phyloP scores from a whole-genome alignment of 1,284 basidiomycete genomes.

The Sporisorium exsertum region DNA sequence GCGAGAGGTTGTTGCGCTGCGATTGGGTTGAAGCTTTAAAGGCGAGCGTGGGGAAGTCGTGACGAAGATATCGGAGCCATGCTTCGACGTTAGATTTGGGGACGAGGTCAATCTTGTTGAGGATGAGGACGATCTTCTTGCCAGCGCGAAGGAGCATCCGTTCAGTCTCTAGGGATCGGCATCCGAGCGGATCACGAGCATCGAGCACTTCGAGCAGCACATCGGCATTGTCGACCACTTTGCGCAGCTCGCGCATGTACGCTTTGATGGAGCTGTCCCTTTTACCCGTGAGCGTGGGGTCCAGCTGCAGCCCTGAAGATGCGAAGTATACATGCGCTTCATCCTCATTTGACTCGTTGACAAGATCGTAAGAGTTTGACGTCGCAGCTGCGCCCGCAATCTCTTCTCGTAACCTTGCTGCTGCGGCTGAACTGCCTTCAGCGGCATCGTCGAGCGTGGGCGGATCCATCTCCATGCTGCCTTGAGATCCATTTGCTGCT shows the following conservation, averaged over 20 bases:
- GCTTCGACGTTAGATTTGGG: slow-evolving; percentile 87
- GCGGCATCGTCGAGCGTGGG: slow-evolving; percentile 7
- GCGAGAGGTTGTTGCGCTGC: slow-evolving; percentile 78
- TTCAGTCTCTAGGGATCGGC: slow-evolving; percentile 71
- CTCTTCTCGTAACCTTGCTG: slow-evolving; percentile 20
- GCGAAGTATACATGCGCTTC: slow-evolving; percentile 1
- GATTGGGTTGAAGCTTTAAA: slow-evolving; percentile 87
- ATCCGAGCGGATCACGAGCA: slow-evolving; percentile 71
- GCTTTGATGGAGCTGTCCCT: slow-evolving; percentile 68
- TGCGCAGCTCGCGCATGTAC: slow-evolving; percentile 76
- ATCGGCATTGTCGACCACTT: slow-evolving; percentile 92
- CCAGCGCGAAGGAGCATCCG: slow-evolving; percentile 54
- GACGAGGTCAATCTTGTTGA: slow-evolving; percentile 75
- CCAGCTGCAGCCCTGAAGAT: slow-evolving; percentile 11
- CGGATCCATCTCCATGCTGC: slow-evolving; percentile 6
- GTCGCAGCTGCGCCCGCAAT: slow-evolving; percentile 29
- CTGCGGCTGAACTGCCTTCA: slow-evolving; percentile 13
- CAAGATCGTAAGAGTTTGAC: slow-evolving; percentile 17
- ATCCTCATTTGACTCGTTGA: background rate
- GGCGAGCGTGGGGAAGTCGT: slow-evolving; percentile 91
- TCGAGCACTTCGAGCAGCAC: slow-evolving; percentile 75
- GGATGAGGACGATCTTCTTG: slow-evolving; percentile 60
- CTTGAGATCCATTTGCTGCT: background rate
- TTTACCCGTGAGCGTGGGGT: slow-evolving; percentile 45
- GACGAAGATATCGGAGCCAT: slow-evolving; percentile 90